A percentile compares a stretch with the other conserved stretches of the same genome.
phyloP scores from a whole-genome alignment of 2,329 filamentous ascomycete species.

The Colletotrichum lini region DNA sequence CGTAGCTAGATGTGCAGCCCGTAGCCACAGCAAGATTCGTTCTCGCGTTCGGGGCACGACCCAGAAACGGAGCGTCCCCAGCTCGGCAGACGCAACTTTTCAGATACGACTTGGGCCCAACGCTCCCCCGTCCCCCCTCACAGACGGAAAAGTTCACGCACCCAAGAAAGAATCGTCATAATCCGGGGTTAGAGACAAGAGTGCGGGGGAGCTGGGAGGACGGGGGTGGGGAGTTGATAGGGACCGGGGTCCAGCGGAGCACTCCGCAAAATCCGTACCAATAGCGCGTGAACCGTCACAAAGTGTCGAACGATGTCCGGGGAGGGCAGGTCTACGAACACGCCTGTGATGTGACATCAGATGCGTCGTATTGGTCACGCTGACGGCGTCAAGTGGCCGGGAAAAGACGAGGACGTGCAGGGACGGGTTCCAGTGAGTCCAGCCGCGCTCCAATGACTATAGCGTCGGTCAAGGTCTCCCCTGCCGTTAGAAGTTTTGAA shows the following conservation, averaged over 20 bases:
- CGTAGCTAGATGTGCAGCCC: not conserved
- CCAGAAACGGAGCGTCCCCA: no score
- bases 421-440: not conserved
- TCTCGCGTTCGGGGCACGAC: conserved; percentile 14
- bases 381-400: not conserved
- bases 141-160: conserved; percentile 31
- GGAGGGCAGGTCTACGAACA: not conserved
- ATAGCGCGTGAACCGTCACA: not conserved
- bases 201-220: conserved; percentile 24
- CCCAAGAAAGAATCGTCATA: not conserved
- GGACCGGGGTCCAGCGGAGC: conserved; percentile 33
- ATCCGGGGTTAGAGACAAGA: conserved; percentile 30
- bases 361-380: not conserved
- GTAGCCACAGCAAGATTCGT: not conserved
- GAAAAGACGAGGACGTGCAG: not conserved
- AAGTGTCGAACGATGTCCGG: not conserved
- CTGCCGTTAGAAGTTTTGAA: not conserved
- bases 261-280: conserved; percentile 15
- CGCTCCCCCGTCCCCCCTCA: not conserved
- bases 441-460: not conserved
- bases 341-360: not conserved
- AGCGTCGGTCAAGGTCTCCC: not conserved
- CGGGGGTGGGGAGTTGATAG: no score
- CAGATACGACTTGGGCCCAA: no score
- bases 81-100: not conserved